Percentiles rank a stretch among this genome's conserved stretches.
phyloP scores from a whole-genome alignment of 2,329 filamentous ascomycete genomes.

The Cryphonectria carpinicola region DNA sequence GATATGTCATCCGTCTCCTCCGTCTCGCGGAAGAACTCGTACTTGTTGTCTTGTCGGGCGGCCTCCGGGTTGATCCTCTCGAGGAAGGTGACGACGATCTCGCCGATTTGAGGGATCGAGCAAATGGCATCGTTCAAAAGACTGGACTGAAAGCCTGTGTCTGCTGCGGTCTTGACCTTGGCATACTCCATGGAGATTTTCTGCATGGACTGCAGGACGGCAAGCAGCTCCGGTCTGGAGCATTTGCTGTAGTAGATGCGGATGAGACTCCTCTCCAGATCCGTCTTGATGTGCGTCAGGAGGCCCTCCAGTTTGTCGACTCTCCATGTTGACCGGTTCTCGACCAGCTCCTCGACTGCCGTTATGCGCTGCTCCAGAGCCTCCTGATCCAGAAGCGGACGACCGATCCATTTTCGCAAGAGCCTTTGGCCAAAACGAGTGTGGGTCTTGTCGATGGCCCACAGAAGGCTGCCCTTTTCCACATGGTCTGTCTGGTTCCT shows the following conservation, averaged over 20 bases:
- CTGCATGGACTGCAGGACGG: constrained; percentile 83
- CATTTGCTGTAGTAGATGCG: constrained; percentile 98
- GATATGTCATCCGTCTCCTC: constrained; percentile 88
- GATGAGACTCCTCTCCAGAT: constrained; percentile 91
- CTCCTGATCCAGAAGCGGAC: constrained; percentile 78
- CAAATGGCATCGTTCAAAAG: constrained; percentile 74
- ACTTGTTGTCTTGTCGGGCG: constrained; percentile 88
- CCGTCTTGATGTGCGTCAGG: constrained; percentile 71
- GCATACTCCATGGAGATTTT: constrained; percentile 78
- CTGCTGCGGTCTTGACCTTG: constrained; percentile 64
- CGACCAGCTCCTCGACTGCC: constrained; percentile 84
- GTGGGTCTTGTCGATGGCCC: constrained; percentile 90
- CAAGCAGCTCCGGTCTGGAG: constrained; percentile 83
- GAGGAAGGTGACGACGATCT: constrained; percentile 74
- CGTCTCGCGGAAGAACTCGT: constrained; percentile 86
- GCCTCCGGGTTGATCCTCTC: constrained; percentile 82
- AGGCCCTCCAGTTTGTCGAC: constrained; percentile 77
- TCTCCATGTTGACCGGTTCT: constrained; percentile 65
- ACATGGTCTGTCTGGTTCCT: constrained; percentile 89
- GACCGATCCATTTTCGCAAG: constrained; percentile 91
- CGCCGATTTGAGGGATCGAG: constrained; percentile 75
- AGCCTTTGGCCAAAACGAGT: constrained; percentile 88
- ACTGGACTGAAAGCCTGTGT: constrained; percentile 73
- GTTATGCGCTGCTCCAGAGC: constrained; percentile 77
- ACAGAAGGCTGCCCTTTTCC: constrained; percentile 88